A percentile compares a stretch with the other conserved stretches of the same genome.
These are phyloP conservation scores for Suhomyces wounanorum DNA, from an alignment of 1,139 yeast species.

Conservation along the genomic window DNA sequence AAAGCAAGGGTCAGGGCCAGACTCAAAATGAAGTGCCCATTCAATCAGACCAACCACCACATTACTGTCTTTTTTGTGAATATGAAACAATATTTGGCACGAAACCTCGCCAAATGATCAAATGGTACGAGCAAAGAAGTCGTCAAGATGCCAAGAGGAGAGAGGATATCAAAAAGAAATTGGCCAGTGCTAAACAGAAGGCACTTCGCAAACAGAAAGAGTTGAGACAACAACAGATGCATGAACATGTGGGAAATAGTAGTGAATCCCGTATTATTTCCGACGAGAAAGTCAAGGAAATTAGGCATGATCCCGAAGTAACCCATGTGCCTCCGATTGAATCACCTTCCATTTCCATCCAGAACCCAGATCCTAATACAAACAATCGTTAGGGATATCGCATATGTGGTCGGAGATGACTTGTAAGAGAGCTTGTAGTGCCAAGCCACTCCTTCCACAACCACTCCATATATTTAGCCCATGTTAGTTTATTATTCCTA, in stretches of 20 bases:
- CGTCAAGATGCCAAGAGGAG: constrained; percentile 37
- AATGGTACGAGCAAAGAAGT: constrained; percentile 46
- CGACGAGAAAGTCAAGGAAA: background rate
- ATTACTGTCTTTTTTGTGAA: constrained; percentile 59
- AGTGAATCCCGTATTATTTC: background rate
- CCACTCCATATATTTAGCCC: background rate
- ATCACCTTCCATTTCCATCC: background rate
- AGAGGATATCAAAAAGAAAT: constrained; percentile 36
- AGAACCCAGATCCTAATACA: background rate
- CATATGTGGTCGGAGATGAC: background rate
- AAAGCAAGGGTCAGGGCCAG: background rate
- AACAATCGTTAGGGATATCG: background rate
- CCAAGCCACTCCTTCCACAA: background rate
- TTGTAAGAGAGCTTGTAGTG: background rate
- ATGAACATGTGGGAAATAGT: constrained; percentile 8
- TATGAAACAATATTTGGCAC: constrained; percentile 59
- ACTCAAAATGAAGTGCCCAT: background rate
- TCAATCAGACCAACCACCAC: constrained; percentile 3
- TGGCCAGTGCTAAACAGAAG: constrained; percentile 40
- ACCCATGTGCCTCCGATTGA: background rate
- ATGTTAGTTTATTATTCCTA: background rate
- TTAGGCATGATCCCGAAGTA: background rate
- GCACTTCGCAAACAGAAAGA: constrained; percentile 36
- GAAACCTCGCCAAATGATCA: constrained; percentile 49
- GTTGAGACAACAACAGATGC: constrained; percentile 25